Percentiles rank a stretch among this genome's conserved stretches.
Evolutionary conservation across 2,329 filamentous ascomycete genomes (phyloP).

Genomic region (Microsporum canis): DNA sequence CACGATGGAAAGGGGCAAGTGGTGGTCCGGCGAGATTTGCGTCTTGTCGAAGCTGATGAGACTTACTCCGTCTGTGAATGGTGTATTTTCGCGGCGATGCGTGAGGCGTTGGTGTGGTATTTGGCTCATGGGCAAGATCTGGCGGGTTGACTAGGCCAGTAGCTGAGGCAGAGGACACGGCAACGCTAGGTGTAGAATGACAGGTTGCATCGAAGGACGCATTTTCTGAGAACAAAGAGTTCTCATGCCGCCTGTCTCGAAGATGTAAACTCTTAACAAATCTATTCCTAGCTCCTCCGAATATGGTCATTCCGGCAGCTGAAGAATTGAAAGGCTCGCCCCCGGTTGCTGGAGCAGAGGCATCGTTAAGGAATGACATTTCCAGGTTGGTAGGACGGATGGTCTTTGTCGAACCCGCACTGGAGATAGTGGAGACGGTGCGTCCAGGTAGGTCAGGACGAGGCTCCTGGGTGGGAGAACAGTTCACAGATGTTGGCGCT

Average conservation of each 20-base stretch:
- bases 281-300: conserved; percentile 31
- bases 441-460: conserved; percentile 33
- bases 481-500: conserved; percentile 9
- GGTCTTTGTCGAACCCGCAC: conserved; percentile 37
- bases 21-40: conserved; percentile 16
- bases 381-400: conserved; percentile 28
- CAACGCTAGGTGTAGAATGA: conserved; percentile 34
- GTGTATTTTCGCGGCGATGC: conserved; percentile 9
- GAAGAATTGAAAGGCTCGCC: conserved; percentile 24
- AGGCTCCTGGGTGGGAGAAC: conserved; percentile 18
- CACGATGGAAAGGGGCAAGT: conserved; percentile 27
- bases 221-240: conserved; percentile 26
- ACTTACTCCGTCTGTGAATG: conserved; percentile 28
- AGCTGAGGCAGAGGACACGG: conserved; percentile 35
- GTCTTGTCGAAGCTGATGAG: conserved; percentile 21
- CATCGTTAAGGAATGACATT: conserved; percentile 5
- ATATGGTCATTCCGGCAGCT: conserved; percentile 27
- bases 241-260: conserved; percentile 29
- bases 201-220: conserved; percentile 26
- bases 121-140: conserved; percentile 20
- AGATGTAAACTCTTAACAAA: conserved; percentile 26
- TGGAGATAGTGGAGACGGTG: conserved; percentile 35
- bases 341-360: neutral
- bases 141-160: conserved; percentile 33
- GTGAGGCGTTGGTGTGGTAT: conserved; percentile 8